Evolutionary conservation across 495 filamentous ascomycete genomes (phyloP).

Genomic region (Hypoxylon trugodes): DNA sequence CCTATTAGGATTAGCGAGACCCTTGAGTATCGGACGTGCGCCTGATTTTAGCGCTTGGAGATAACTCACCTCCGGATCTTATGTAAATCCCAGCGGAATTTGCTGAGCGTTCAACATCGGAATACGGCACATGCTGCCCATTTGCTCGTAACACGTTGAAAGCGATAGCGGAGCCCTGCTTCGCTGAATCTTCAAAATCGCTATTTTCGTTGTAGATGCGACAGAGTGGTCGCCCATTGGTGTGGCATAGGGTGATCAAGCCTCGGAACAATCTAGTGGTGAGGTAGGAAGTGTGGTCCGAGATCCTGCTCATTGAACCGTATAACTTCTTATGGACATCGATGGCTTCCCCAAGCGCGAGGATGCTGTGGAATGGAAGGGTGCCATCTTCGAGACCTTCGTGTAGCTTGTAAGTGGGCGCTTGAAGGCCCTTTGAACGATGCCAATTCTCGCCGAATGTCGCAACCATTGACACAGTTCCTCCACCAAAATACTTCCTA

Average conservation of each 20-base stretch:
- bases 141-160: slow-evolving; percentile 69
- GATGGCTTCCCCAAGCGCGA: slow-evolving; percentile 75
- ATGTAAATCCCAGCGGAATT: slow-evolving; percentile 70
- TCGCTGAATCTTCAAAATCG: slow-evolving; percentile 62
- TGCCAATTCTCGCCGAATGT: slow-evolving; percentile 69
- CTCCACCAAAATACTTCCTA: slow-evolving; percentile 78
- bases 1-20: slow-evolving; percentile 54
- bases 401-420: slow-evolving; percentile 58
- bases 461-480: slow-evolving; percentile 76
- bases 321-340: slow-evolving; percentile 70
- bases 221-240: slow-evolving; percentile 65
- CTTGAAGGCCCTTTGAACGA: slow-evolving; percentile 61
- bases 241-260: slow-evolving; percentile 63
- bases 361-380: slow-evolving; percentile 78
- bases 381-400: slow-evolving; percentile 81
- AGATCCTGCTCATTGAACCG: slow-evolving; percentile 67
- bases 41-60: slow-evolving; percentile 44
- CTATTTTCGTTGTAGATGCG: slow-evolving; percentile 66
- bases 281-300: slow-evolving; percentile 68
- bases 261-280: slow-evolving; percentile 58
- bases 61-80: slow-evolving; percentile 70
- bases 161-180: slow-evolving; percentile 75
- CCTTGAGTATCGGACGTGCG: slow-evolving; percentile 60
- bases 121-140: slow-evolving; percentile 65
- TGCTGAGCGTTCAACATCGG: slow-evolving; percentile 69